Base-by-base conservation (phyloP, 2,329 filamentous ascomycete species). In the Raffaelea ambrosiae region DNA sequence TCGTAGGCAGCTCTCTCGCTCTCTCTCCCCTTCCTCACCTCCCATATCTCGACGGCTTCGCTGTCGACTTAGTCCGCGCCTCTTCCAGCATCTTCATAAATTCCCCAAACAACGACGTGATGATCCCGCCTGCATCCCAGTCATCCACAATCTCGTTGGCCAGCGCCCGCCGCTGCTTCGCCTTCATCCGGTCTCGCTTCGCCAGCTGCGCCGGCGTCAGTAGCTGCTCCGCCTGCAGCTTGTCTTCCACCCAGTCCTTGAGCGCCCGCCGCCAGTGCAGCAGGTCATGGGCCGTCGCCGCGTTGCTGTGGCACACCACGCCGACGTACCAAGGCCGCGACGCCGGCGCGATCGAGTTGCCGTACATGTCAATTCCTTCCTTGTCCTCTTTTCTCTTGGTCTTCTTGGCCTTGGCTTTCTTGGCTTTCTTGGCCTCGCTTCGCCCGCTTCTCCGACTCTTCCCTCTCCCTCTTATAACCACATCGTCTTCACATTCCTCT, bases 211-310 rank as follows among this genome's bases (percentile, higher is more conserved):
- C 65, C 1, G 79, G 65, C 0, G 67, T 68, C 53, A 84, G 70
- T 53, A 83, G 73, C 0, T 79, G 80, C 50, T 81, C 71, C 1
- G 62, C 62, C 21, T 71, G 63, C 0, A 93, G 75, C 46, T 76
- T 78, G 23, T 74, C 71, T 21, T 84, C 70, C 0, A 90, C 81
- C 74, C 77, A 86, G 53, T 83, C 74, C 58, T 86, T 83, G n/a
- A 91, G 76, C 41, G 81, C 77, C 51, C 77, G 78, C 48, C 83
- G 83, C 87, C 87, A 90, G 64, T 93, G 87, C 4, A 80, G 73
- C 3, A 91, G 71, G 1, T 74, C 75, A 58, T 91, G 86, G 0
- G 84, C 83, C 36, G 82, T 82, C 53, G 80, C 71, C 0, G 86
- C 85, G 43, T 75, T 70, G 51, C 66, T 66, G 55, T 63, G 61